Conservation (phyloP, 2,329 filamentous ascomycete genomes). For the Erysiphe pulchra region DNA sequence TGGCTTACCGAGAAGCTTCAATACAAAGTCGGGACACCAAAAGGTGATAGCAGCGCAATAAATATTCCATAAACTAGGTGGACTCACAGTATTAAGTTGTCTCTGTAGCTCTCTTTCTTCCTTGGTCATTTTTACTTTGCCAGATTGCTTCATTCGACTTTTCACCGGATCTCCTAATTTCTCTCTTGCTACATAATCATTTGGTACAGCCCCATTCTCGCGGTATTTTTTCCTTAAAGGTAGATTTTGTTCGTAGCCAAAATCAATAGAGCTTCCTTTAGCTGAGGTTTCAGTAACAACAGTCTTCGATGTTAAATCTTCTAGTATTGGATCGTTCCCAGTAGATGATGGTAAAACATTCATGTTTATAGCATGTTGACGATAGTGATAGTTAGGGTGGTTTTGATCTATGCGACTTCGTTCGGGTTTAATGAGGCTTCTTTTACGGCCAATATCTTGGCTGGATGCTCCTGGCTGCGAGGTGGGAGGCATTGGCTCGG, state of each 20-base stretch:
- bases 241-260: slow-evolving; percentile 8
- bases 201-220: slow-evolving; percentile 7
- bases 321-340: slow-evolving; percentile 67
- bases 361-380: slow-evolving; percentile 87
- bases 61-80: slow-evolving; percentile 78
- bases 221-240: slow-evolving; percentile 7
- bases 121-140: slow-evolving; percentile 39
- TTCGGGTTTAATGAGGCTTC: slow-evolving; percentile 74
- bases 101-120: slow-evolving; percentile 28
- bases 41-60: slow-evolving; percentile 90
- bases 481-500: slow-evolving; percentile 22
- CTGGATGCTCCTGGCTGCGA: slow-evolving; percentile 5
- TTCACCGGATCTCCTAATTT: slow-evolving; percentile 11
- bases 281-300: slow-evolving; percentile 11
- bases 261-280: slow-evolving; percentile 11
- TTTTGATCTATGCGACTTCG: slow-evolving; percentile 61
- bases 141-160: slow-evolving; percentile 11
- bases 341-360: slow-evolving; percentile 71
- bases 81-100: slow-evolving; percentile 36
- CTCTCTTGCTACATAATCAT: slow-evolving; percentile 3
- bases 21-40: slow-evolving; percentile 68
- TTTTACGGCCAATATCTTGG: slow-evolving; percentile 36
- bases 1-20: slow-evolving; percentile 66
- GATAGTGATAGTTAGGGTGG: slow-evolving; percentile 89
- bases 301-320: slow-evolving; percentile 37